Percentiles rank a stretch among this genome's conserved stretches.
Evolutionary conservation across 2,329 filamentous ascomycete species (phyloP).

Genomic region (Sporothrix euskadiensis): DNA sequence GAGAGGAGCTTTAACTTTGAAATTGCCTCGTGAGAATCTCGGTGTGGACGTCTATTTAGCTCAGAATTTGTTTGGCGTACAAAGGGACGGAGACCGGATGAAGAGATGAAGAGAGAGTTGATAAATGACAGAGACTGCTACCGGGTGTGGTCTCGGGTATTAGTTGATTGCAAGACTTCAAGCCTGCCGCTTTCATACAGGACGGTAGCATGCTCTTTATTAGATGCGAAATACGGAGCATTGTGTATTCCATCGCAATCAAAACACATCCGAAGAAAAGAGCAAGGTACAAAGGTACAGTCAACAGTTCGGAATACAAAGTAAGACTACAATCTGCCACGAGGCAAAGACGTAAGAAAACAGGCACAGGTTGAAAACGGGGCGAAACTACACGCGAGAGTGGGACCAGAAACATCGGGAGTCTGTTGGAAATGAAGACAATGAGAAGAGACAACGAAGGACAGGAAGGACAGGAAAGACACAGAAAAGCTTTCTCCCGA

Average conservation of each 20-base stretch:
- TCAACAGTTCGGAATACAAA: background rate
- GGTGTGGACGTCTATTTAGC: background rate
- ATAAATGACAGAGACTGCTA: background rate
- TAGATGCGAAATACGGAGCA: background rate
- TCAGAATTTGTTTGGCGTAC: background rate
- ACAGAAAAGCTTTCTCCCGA: background rate
- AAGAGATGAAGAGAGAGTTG: background rate
- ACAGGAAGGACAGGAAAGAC: background rate
- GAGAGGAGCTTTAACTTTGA: background rate
- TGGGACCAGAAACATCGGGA: background rate
- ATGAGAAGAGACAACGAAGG: background rate
- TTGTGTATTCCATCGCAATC: background rate
- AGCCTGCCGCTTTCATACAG: background rate
- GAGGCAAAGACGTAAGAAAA: background rate
- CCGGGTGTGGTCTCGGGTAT: slow-evolving; percentile 15
- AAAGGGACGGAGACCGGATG: background rate
- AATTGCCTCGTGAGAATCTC: slow-evolving; percentile 13
- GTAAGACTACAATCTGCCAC: slow-evolving; percentile 7
- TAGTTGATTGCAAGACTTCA: background rate
- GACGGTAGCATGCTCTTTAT: background rate
- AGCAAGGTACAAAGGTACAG: background rate
- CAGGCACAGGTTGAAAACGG: background rate
- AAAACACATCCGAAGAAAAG: background rate
- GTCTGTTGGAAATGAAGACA: slow-evolving; percentile 5
- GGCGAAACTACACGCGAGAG: background rate